Conservation (phyloP, 2,329 filamentous ascomycete genomes). For the Gaeumannomyces tritici region DNA sequence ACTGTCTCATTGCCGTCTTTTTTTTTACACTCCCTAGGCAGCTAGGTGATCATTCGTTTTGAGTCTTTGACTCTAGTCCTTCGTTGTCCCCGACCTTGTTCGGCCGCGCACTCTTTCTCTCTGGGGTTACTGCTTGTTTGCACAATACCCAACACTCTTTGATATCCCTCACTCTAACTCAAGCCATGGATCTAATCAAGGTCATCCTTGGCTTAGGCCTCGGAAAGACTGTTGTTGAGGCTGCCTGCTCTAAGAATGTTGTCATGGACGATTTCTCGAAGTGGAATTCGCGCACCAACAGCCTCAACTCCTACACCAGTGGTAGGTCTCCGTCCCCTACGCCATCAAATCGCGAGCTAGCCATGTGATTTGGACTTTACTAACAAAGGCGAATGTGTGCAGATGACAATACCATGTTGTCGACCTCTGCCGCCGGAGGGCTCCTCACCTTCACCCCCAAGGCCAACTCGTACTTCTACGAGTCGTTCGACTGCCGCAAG, state of each 20-base stretch:
- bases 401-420: conserved; percentile 40
- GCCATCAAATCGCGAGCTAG: neutral
- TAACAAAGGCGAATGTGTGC: neutral
- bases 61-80: neutral
- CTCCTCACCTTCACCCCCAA: conserved; percentile 41
- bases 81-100: neutral
- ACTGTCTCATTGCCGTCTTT: neutral
- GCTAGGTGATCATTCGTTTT: neutral
- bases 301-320: conserved; percentile 15
- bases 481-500: conserved; percentile 37
- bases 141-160: neutral
- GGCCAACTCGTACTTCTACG: conserved; percentile 41
- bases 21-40: neutral
- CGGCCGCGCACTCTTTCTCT: neutral
- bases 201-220: neutral
- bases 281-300: conserved; percentile 17
- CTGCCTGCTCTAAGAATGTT: conserved; percentile 17
- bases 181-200: neutral
- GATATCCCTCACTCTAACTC: neutral
- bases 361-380: neutral
- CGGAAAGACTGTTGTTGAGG: neutral
- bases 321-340: conserved; percentile 10
- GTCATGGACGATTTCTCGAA: conserved; percentile 18
- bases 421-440: conserved; percentile 27
- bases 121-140: neutral